Conservation (phyloP, 116 monocot genomes). For the Dioscorea cayenensis region DNA sequence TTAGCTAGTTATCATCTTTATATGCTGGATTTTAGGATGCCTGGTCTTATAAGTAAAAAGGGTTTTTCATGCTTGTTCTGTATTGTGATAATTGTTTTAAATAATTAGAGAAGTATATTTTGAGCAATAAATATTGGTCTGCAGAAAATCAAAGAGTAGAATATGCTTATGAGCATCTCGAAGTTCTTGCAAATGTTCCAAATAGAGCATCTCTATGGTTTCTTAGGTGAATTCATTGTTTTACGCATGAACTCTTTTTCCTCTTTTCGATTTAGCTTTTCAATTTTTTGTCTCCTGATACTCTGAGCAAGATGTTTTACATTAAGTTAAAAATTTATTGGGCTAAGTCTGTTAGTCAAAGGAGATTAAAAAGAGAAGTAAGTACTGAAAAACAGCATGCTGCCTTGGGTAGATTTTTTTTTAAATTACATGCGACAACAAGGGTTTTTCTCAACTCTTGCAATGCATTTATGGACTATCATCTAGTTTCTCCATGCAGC, state of each 20-base stretch:
- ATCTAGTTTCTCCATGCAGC: too few relatives aligned
- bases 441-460: too few relatives aligned
- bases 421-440: too few relatives aligned
- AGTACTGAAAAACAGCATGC: not conserved
- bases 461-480: too few relatives aligned
- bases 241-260: not conserved
- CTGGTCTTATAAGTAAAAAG: too few relatives aligned
- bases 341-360: not conserved
- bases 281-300: not conserved
- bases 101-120: not conserved
- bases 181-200: conserved; percentile 39
- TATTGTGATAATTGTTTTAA: not conserved
- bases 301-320: too few relatives aligned
- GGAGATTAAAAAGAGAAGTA: not conserved
- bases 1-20: not conserved
- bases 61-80: not conserved
- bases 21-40: not conserved
- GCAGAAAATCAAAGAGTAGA: conserved; percentile 71
- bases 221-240: conserved; percentile 36
- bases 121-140: conserved; percentile 34
- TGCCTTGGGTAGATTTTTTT: not conserved
- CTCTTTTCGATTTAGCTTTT: not conserved
- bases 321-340: too few relatives aligned
- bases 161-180: conserved; percentile 37
- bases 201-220: conserved; percentile 45